phyloP scores from a whole-genome alignment of 805 yeast species.

The Scheffersomyces stipitis region DNA sequence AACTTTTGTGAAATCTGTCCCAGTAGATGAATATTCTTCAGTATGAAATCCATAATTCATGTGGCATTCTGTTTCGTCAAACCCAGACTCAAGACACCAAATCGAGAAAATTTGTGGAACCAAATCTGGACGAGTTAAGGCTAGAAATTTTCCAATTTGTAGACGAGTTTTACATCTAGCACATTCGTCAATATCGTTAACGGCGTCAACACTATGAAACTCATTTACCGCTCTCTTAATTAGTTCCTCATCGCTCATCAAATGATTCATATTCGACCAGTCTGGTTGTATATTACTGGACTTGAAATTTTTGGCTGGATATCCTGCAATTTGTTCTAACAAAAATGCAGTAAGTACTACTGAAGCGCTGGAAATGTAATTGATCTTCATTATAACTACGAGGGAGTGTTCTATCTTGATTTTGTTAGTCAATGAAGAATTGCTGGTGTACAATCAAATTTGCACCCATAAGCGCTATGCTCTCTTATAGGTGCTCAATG shows the following conservation, averaged over 20 bases:
- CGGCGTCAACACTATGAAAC: conserved; percentile 14
- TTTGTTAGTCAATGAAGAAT: no score
- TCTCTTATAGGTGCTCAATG: no score
- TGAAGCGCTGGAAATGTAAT: no score
- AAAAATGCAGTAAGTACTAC: no score
- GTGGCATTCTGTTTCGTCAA: not conserved
- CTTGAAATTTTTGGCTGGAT: no score
- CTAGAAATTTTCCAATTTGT: conserved; percentile 6
- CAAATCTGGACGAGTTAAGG: not conserved
- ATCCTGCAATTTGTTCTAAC: no score
- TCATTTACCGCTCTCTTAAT: conserved; percentile 8
- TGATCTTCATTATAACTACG: no score
- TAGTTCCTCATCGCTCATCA: conserved; percentile 14
- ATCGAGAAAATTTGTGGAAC: not conserved
- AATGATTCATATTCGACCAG: no score
- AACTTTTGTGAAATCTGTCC: conserved; percentile 45
- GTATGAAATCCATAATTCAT: not conserved
- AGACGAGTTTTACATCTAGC: conserved; percentile 11
- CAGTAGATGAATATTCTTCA: conserved; percentile 7
- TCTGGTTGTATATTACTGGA: no score
- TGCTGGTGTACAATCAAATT: no score
- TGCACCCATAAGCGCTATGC: no score
- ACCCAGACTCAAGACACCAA: not conserved
- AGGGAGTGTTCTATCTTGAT: no score
- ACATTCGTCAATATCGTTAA: conserved; percentile 2